Evolutionary conservation across 495 filamentous ascomycete species (phyloP).

Genomic region (Pseudomonodictys pantanalensis): DNA sequence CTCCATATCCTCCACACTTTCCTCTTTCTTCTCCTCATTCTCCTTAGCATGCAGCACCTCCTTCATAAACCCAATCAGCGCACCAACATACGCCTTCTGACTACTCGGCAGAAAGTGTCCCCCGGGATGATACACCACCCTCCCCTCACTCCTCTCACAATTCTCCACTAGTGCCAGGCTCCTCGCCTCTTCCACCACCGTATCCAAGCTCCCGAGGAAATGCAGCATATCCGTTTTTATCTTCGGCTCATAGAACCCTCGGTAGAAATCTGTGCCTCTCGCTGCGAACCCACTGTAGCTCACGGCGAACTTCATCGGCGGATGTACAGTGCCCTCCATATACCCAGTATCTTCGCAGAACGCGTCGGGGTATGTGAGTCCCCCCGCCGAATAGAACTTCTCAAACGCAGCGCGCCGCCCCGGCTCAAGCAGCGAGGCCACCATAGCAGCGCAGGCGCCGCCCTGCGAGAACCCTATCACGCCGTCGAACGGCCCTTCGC

Average conservation of each 20-base stretch:
- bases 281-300: slow-evolving; percentile 77
- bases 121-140: slow-evolving; percentile 80
- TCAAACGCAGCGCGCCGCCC: slow-evolving; percentile 50
- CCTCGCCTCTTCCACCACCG: slow-evolving; percentile 76
- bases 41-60: slow-evolving; percentile 49
- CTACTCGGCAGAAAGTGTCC: slow-evolving; percentile 84
- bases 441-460: slow-evolving; percentile 48
- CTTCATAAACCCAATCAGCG: slow-evolving; percentile 70
- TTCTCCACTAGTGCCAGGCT: slow-evolving; percentile 63
- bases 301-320: slow-evolving; percentile 72
- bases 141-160: slow-evolving; percentile 57
- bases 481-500: slow-evolving; percentile 46
- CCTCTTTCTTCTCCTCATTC: slow-evolving; percentile 39
- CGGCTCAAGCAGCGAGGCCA: slow-evolving; percentile 66
- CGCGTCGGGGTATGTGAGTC: slow-evolving; percentile 49
- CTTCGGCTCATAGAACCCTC: slow-evolving; percentile 69
- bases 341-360: slow-evolving; percentile 48
- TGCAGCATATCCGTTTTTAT: slow-evolving; percentile 77
- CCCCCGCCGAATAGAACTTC: slow-evolving; percentile 31
- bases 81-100: slow-evolving; percentile 72
- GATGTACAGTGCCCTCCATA: slow-evolving; percentile 50
- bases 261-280: slow-evolving; percentile 54
- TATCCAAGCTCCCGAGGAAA: slow-evolving; percentile 81
- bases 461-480: slow-evolving; percentile 48
- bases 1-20: slow-evolving; percentile 62